Percentiles rank a stretch among this genome's conserved stretches.
Evolutionary conservation across 148 eudicot genomes (phyloP).

Genomic region (Cornus kousa): DNA sequence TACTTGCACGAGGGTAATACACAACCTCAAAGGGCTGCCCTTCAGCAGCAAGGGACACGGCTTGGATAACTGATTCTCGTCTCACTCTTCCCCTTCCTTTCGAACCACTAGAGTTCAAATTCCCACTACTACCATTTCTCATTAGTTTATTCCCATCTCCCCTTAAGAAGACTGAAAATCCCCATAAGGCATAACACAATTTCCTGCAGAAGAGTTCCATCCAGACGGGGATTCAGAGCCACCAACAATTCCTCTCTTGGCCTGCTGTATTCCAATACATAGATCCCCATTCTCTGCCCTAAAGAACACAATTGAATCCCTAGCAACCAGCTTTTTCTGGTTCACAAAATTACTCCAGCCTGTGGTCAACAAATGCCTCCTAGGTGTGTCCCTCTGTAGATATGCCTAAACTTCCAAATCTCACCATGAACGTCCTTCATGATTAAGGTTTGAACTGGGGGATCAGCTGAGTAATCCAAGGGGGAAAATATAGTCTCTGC

Average conservation of each 20-base stretch:
- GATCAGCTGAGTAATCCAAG: constrained; percentile 56
- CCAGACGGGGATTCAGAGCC: constrained; percentile 30
- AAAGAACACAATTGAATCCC: constrained; percentile 59
- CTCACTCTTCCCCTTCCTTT: constrained; percentile 39
- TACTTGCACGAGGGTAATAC: no score
- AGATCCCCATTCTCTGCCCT: constrained; percentile 50
- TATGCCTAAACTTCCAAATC: constrained; percentile 59
- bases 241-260: constrained; percentile 35
- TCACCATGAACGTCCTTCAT: constrained; percentile 61
- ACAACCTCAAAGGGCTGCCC: no score
- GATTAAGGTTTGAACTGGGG: constrained; percentile 49
- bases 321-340: constrained; percentile 60
- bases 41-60: no score
- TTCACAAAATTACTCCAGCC: no score
- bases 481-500: constrained; percentile 69
- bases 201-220: constrained; percentile 40
- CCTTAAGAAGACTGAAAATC: no score
- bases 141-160: constrained; percentile 25
- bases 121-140: constrained; percentile 26
- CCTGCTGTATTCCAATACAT: constrained; percentile 50
- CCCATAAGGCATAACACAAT: constrained; percentile 18
- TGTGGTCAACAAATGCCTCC: constrained; percentile 59
- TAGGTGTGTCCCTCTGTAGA: constrained; percentile 60
- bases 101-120: constrained; percentile 12
- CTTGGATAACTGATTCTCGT: no score